A percentile compares a stretch with the other conserved stretches of the same genome.
phyloP scores from a whole-genome alignment of 805 yeast species.

The Candida vaughaniae region DNA sequence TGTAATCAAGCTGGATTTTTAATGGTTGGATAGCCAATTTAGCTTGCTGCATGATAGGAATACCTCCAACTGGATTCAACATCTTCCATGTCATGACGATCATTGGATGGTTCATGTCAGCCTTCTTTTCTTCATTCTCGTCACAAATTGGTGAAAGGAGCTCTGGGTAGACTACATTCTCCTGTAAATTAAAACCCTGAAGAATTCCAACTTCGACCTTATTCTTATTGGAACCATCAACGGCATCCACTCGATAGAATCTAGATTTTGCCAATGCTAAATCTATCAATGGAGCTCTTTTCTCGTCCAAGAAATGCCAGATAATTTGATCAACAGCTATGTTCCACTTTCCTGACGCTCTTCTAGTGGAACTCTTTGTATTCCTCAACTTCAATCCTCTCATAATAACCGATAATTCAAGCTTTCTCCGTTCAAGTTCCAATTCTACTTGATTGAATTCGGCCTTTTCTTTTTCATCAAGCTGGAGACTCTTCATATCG shows the following conservation, averaged over 20 bases:
- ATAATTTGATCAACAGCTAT: constrained; percentile 62
- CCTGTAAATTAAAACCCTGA: constrained; percentile 66
- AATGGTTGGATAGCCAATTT: constrained; percentile 63
- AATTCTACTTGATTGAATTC: constrained; percentile 25
- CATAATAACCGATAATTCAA: constrained; percentile 37
- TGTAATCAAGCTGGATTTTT: constrained; percentile 69
- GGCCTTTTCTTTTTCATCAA: constrained; percentile 19
- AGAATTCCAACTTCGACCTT: constrained; percentile 56
- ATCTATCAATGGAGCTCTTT: constrained; percentile 65
- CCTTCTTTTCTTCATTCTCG: constrained; percentile 13
- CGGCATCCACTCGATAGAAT: constrained; percentile 59
- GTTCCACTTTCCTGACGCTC: constrained; percentile 23
- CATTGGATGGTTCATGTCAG: constrained; percentile 13
- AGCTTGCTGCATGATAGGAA: constrained; percentile 69
- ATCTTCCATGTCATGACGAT: constrained; percentile 61
- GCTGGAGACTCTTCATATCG: constrained; percentile 29
- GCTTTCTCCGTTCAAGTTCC: constrained; percentile 31
- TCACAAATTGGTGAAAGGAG: constrained; percentile 52
- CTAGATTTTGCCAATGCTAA: constrained; percentile 61
- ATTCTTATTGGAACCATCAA: constrained; percentile 68
- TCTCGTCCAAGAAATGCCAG: constrained; percentile 64
- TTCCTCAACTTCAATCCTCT: constrained; percentile 25
- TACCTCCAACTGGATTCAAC: constrained; percentile 87
- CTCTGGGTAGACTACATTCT: constrained; percentile 64
- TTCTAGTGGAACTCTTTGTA: constrained; percentile 19